phyloP scores from a whole-genome alignment of 148 eudicot species.

The Rhododendron molle region DNA sequence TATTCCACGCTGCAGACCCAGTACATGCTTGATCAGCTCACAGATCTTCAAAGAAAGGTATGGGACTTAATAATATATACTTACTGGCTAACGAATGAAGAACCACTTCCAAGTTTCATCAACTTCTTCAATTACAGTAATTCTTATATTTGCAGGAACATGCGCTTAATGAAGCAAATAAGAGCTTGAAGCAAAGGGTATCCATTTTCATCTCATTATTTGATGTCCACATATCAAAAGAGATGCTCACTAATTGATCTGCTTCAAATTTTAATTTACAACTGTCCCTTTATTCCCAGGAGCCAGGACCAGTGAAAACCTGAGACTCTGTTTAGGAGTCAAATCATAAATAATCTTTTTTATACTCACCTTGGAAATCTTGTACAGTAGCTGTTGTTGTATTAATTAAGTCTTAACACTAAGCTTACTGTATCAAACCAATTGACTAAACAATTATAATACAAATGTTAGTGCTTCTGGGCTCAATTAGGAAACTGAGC shows the following conservation, averaged over 20 bases:
- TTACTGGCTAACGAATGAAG: not conserved
- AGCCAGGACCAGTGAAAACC: no score
- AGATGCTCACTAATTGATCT: not conserved
- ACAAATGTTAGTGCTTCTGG: not conserved
- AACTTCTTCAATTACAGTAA: not conserved
- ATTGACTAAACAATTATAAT: no score
- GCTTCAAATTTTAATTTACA: not conserved
- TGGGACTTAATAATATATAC: not conserved
- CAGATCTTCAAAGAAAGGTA: slow-evolving; percentile 84
- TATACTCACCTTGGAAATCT: not conserved
- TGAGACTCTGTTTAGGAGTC: no score
- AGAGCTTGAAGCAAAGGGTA: slow-evolving; percentile 69
- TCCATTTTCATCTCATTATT: not conserved
- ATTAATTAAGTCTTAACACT: not conserved
- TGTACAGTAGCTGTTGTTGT: no score
- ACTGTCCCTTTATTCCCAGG: not conserved
- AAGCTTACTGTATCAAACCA: no score
- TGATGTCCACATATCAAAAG: not conserved
- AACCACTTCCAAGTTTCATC: not conserved
- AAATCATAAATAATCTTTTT: not conserved
- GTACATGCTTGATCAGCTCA: slow-evolving; percentile 72
- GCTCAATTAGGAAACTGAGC: no score
- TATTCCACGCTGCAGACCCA: slow-evolving; percentile 52
- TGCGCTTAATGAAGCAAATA: slow-evolving; percentile 75
- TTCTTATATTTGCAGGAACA: slow-evolving; percentile 47